These are phyloP conservation scores for Parmelia sp. DNA, from an alignment of 495 filamentous ascomycete species.

Conservation along the genomic window DNA sequence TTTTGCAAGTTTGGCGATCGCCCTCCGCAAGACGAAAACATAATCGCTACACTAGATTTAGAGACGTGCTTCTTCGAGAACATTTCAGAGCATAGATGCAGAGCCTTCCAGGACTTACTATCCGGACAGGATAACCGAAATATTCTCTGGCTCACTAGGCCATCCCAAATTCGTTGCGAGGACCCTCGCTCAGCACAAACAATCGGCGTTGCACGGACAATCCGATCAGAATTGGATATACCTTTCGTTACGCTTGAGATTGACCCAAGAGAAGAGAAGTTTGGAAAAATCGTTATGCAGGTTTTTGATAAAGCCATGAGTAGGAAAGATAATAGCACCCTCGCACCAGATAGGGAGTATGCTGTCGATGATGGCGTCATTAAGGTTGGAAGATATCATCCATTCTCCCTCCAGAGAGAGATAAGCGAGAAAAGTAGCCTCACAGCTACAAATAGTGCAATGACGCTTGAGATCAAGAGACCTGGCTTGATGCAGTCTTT, in stretches of 20 bases:
- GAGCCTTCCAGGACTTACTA: constrained; percentile 30
- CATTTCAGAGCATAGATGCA: constrained; percentile 30
- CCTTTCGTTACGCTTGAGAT: constrained; percentile 13
- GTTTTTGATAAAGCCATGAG: constrained; percentile 15
- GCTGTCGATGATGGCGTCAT: constrained; percentile 11
- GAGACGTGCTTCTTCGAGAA: constrained; percentile 33
- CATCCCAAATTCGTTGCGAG: constrained; percentile 29
- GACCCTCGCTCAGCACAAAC: constrained; percentile 27
- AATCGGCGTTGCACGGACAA: constrained; percentile 4
- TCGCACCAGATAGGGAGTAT: constrained; percentile 19
- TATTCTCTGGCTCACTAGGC: constrained; percentile 32
- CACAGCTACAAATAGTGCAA: neutral
- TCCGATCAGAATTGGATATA: constrained; percentile 10
- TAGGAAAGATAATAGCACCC: constrained; percentile 7
- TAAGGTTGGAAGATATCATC: constrained; percentile 18
- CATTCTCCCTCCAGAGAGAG: constrained; percentile 21
- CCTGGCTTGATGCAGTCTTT: neutral
- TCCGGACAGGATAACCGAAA: constrained; percentile 22
- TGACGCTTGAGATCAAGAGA: neutral
- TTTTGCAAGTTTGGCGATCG: neutral
- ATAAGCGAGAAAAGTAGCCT: neutral
- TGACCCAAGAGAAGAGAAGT: constrained; percentile 6
- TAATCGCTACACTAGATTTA: constrained; percentile 34
- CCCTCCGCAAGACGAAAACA: constrained; percentile 23
- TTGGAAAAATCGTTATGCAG: neutral